Percentiles rank a stretch among this genome's conserved stretches.
Conservation (phyloP, 306 rosid species). For the Inga laurina region DNA sequence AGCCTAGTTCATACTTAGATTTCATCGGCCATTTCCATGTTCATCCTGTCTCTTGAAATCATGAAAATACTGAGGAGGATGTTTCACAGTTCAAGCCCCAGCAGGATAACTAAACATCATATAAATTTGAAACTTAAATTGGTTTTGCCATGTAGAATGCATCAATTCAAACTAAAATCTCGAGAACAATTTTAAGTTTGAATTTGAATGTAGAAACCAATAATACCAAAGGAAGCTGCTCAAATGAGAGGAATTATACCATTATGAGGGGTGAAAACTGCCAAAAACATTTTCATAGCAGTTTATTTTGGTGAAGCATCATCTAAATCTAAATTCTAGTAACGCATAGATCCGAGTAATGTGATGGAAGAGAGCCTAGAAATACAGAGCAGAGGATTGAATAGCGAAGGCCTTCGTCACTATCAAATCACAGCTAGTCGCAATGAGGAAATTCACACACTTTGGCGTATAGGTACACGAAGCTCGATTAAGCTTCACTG, state of each 20-base stretch:
- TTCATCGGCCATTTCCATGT: conserved; percentile 1
- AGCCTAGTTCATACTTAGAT: conserved; percentile 14
- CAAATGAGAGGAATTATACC: conserved; percentile 4
- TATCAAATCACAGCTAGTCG: conserved; percentile 1
- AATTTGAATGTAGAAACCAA: conserved; percentile 16
- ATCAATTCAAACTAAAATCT: not conserved
- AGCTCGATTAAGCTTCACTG: conserved; percentile 18
- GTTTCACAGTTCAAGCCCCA: conserved; percentile 22
- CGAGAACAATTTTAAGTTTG: conserved; percentile 2
- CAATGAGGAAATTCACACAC: conserved; percentile 12
- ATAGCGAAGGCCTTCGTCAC: not conserved
- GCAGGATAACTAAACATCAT: not conserved
- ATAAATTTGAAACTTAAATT: conserved; percentile 1
- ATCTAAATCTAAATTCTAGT: not conserved
- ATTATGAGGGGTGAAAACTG: conserved; percentile 9
- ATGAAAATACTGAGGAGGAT: conserved; percentile 5
- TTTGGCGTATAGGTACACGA: conserved; percentile 15
- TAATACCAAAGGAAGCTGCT: conserved; percentile 16
- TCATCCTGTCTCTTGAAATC: not conserved
- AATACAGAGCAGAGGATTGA: not conserved
- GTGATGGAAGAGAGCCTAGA: not conserved
- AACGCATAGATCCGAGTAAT: not conserved
- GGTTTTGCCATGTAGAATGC: conserved; percentile 1
- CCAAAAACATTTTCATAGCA: not conserved
- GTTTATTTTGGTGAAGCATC: conserved; percentile 1